These are phyloP conservation scores for Globisporangium uncinulatum DNA, from an alignment of 352 stramenopile genomes.

Conservation along the genomic window DNA sequence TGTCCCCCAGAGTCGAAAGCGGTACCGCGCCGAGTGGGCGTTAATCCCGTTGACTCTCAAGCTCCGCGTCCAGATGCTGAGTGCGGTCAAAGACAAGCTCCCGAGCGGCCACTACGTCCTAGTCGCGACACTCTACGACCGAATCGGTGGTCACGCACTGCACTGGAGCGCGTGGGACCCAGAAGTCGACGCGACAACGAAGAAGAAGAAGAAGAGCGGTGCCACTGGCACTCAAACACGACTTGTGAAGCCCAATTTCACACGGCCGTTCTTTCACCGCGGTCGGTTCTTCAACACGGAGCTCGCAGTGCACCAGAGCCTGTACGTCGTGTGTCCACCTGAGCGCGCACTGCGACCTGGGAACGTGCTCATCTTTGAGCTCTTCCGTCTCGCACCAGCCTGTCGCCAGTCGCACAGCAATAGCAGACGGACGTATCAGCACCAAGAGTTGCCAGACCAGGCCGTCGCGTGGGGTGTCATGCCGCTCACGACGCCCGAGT, in stretches of 20 bases:
- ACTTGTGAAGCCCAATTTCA: slow-evolving; percentile 41
- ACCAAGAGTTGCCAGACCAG: slow-evolving; percentile 22
- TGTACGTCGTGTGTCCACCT: slow-evolving; percentile 76
- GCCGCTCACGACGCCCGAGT: slow-evolving; percentile 61
- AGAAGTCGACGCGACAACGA: slow-evolving; percentile 16
- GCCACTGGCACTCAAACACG: slow-evolving; percentile 3
- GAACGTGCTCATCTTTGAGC: slow-evolving; percentile 50
- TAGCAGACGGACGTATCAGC: background rate
- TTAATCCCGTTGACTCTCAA: slow-evolving; percentile 72
- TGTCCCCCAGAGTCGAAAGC: slow-evolving; percentile 31
- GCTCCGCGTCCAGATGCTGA: slow-evolving; percentile 52
- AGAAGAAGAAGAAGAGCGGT: background rate
- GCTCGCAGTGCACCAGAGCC: slow-evolving; percentile 64
- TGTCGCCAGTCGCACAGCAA: background rate
- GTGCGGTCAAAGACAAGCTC: slow-evolving; percentile 83
- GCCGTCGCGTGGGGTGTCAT: slow-evolving; percentile 85
- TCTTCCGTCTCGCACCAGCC: slow-evolving; percentile 26
- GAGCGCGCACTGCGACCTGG: slow-evolving; percentile 47
- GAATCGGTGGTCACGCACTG: slow-evolving; percentile 71
- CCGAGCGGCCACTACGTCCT: slow-evolving; percentile 74
- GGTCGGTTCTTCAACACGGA: slow-evolving; percentile 85
- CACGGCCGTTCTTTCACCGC: slow-evolving; percentile 66
- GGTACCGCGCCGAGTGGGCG: slow-evolving; percentile 70
- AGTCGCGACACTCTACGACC: slow-evolving; percentile 81
- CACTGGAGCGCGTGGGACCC: slow-evolving; percentile 70